phyloP scores from a whole-genome alignment of 164 flowering plant species.

The Aristolochia californica region DNA sequence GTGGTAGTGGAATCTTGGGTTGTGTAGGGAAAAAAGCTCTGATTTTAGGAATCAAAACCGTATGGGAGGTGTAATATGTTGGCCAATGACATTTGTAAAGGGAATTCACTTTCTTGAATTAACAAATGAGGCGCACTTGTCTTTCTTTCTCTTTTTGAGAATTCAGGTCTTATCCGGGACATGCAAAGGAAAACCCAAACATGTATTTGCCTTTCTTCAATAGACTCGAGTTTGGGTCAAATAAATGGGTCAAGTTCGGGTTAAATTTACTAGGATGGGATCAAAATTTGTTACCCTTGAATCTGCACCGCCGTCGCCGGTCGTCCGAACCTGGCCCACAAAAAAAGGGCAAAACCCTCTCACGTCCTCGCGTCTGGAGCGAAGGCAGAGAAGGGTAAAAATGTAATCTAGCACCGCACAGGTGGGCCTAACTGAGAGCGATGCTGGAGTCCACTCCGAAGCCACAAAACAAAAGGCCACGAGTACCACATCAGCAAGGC shows the following conservation, averaged over 20 bases:
- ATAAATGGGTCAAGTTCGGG: too few species aligned
- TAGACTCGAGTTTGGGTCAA: too few species aligned
- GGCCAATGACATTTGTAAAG: slow-evolving; percentile 2
- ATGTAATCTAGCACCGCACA: too few species aligned
- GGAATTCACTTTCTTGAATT: neutral
- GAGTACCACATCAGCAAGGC: too few species aligned
- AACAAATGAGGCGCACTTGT: neutral
- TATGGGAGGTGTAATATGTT: neutral
- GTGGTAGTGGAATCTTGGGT: neutral
- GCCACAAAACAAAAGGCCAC: too few species aligned
- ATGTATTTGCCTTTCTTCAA: neutral
- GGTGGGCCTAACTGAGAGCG: too few species aligned
- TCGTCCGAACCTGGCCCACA: too few species aligned
- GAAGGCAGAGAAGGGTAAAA: neutral
- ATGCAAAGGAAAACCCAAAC: slow-evolving; percentile 2
- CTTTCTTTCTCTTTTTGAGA: neutral
- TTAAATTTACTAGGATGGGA: too few species aligned
- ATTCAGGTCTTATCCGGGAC: neutral
- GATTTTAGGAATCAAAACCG: neutral
- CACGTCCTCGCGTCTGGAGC: neutral
- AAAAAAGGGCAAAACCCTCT: neutral
- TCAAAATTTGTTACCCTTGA: too few species aligned
- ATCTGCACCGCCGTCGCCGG: too few species aligned
- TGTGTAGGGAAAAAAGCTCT: neutral
- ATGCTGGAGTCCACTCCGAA: too few species aligned